Conservation (phyloP, 2,329 filamentous ascomycete genomes). For the Alternaria ethzedia region DNA sequence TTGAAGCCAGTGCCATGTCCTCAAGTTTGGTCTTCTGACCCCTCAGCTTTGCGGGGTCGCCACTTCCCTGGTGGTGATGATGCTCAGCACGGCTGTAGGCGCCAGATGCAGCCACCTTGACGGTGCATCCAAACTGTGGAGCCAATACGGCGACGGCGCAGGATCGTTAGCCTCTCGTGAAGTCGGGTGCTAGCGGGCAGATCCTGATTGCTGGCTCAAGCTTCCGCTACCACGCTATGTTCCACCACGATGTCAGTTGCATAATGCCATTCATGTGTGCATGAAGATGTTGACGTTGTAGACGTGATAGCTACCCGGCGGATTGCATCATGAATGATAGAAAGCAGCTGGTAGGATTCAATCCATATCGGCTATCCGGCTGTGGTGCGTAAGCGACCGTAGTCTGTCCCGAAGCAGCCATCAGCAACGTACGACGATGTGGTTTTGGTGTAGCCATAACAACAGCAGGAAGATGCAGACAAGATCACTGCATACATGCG, state of each 20-base stretch:
- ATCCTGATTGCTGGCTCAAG: neutral
- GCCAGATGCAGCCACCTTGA: neutral
- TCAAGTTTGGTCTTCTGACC: neutral
- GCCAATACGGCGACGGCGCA: neutral
- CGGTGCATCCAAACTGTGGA: neutral
- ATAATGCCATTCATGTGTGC: neutral
- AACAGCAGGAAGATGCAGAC: neutral
- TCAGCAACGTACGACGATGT: neutral
- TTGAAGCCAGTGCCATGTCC: neutral
- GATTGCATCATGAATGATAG: neutral
- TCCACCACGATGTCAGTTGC: neutral
- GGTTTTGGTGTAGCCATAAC: neutral
- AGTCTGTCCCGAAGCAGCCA: neutral
- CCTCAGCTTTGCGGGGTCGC: neutral
- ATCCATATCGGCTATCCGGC: neutral
- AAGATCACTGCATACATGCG: neutral
- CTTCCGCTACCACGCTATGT: neutral
- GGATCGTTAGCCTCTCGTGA: neutral
- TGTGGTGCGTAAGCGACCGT: constrained; percentile 5
- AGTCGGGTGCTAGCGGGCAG: neutral
- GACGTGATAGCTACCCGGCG: neutral
- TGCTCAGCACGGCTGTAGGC: neutral
- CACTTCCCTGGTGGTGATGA: neutral
- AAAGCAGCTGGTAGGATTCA: neutral
- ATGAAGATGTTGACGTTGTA: neutral